Conservation (phyloP, 768 basidiomycete species). For the Daedaleopsis sinensis region DNA sequence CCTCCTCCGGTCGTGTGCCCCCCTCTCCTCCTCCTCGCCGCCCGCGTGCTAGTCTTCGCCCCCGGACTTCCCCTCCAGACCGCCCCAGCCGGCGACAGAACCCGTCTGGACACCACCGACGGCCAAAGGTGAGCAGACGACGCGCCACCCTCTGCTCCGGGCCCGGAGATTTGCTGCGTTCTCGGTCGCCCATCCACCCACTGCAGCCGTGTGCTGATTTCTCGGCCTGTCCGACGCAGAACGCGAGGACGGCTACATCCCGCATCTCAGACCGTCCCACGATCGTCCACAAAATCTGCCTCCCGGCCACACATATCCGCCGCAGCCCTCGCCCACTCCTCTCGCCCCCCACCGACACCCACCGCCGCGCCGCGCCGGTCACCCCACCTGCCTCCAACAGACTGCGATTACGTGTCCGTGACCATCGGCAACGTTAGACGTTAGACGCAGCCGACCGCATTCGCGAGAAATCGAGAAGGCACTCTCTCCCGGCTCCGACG, state of each 20-base stretch:
- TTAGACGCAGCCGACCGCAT: conserved; percentile 6
- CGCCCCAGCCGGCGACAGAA: neutral
- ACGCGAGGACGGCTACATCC: neutral
- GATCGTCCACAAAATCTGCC: neutral
- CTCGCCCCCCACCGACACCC: neutral
- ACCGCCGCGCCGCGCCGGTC: neutral
- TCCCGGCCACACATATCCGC: neutral
- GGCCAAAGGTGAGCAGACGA: conserved; percentile 7
- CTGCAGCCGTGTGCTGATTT: neutral
- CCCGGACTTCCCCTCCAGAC: neutral
- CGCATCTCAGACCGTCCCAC: neutral
- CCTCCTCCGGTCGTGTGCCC: conserved; percentile 11
- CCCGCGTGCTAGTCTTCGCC: neutral
- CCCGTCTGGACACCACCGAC: neutral
- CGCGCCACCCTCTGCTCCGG: conserved; percentile 7
- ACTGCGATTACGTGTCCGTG: conserved; percentile 13
- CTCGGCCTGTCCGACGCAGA: neutral
- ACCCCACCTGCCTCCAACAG: neutral
- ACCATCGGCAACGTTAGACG: conserved; percentile 4
- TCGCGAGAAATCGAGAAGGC: conserved; percentile 5
- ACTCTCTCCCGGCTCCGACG: conserved; percentile 1
- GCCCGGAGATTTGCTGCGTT: neutral
- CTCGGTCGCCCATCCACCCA: neutral
- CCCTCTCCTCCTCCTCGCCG: neutral
- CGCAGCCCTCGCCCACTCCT: neutral